Evolutionary conservation across 495 filamentous ascomycete genomes (phyloP).

Genomic region (Aspergillus haitiensis): DNA sequence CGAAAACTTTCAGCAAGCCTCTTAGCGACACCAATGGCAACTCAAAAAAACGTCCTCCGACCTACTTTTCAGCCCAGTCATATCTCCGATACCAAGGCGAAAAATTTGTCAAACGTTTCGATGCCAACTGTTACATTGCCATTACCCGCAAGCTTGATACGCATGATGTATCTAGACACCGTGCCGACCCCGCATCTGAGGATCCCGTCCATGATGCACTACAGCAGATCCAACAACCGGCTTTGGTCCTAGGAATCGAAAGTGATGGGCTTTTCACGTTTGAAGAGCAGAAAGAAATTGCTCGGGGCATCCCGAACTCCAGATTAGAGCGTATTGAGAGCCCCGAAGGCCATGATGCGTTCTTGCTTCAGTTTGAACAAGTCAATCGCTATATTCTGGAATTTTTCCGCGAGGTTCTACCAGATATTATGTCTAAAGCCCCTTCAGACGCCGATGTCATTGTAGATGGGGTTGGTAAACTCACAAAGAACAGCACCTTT

Average conservation of each 20-base stretch:
- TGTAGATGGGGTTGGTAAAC: conserved; percentile 41
- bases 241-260: conserved; percentile 88
- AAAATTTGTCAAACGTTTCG: conserved; percentile 96
- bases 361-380: conserved; percentile 94
- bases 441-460: conserved; percentile 41
- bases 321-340: conserved; percentile 83
- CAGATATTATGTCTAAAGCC: conserved; percentile 76
- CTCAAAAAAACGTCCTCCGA: conserved; percentile 58
- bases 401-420: conserved; percentile 79
- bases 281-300: conserved; percentile 90
- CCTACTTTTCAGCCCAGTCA: conserved; percentile 95
- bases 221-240: conserved; percentile 79
- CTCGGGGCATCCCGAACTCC: conserved; percentile 75
- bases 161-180: conserved; percentile 83
- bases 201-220: conserved; percentile 69
- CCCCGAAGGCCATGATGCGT: conserved; percentile 94
- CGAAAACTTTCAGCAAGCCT: conserved; percentile 49
- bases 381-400: conserved; percentile 84
- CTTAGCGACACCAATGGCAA: conserved; percentile 26
- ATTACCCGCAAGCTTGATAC: conserved; percentile 99
- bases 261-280: conserved; percentile 95
- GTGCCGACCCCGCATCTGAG: conserved; percentile 45
- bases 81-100: conserved; percentile 97
- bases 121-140: conserved; percentile 98
- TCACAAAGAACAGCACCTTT: conserved; percentile 83